phyloP scores from a whole-genome alignment of 2,329 filamentous ascomycete species.

The Madurella mycetomatis region DNA sequence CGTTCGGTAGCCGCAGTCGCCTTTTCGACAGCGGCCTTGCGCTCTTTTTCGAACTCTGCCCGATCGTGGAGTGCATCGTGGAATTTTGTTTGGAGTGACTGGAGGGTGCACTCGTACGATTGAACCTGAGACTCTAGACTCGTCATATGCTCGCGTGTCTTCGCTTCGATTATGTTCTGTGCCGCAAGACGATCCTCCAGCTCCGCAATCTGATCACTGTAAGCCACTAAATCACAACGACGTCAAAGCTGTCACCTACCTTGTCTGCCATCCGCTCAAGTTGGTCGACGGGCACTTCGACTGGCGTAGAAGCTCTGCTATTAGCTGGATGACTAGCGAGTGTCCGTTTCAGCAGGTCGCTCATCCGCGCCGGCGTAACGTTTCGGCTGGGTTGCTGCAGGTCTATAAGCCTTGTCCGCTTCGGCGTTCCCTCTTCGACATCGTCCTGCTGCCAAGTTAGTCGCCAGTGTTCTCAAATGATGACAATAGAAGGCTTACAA shows the following conservation, averaged over 20 bases:
- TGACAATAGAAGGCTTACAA: slow-evolving; percentile 34
- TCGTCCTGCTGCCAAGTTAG: slow-evolving; percentile 18
- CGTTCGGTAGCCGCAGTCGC: slow-evolving; percentile 34
- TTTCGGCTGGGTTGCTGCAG: slow-evolving; percentile 9
- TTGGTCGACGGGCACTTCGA: slow-evolving; percentile 25
- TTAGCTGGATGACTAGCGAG: slow-evolving; percentile 15
- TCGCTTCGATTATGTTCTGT: slow-evolving; percentile 25
- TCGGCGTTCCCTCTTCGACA: slow-evolving; percentile 16
- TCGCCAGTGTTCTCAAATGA: slow-evolving; percentile 10
- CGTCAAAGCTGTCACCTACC: slow-evolving; percentile 27
- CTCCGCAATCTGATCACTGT: slow-evolving; percentile 33
- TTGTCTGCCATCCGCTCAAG: slow-evolving; percentile 38
- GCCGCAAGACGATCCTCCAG: slow-evolving; percentile 35
- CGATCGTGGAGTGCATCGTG: slow-evolving; percentile 50
- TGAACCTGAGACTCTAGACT: slow-evolving; percentile 43
- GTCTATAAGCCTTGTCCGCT: slow-evolving; percentile 21
- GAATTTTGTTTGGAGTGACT: slow-evolving; percentile 43
- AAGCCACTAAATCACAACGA: neutral
- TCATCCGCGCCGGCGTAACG: slow-evolving; percentile 19
- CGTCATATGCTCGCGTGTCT: slow-evolving; percentile 36
- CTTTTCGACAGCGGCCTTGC: slow-evolving; percentile 35
- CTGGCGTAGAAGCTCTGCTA: neutral
- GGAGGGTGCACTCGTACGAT: slow-evolving; percentile 42
- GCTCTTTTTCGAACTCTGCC: slow-evolving; percentile 43
- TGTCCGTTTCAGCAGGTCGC: slow-evolving; percentile 31